phyloP scores from a whole-genome alignment of 305 asterid species.

The Galium porrigens region DNA sequence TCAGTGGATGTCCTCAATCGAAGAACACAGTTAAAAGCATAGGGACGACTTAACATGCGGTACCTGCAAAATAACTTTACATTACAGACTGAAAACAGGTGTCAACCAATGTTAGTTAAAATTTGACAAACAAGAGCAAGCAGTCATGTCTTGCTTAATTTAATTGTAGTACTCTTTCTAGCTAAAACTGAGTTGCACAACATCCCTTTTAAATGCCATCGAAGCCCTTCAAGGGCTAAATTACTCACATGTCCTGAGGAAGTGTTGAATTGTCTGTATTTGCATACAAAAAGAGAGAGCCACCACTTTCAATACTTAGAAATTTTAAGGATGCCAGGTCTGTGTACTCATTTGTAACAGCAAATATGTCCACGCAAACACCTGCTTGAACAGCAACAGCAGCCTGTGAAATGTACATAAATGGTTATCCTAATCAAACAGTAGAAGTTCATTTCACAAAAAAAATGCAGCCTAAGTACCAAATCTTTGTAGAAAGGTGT shows the following conservation, averaged over 20 bases:
- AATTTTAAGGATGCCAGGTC: slow-evolving; percentile 93
- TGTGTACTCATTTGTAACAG: slow-evolving; percentile 93
- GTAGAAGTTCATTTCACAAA: slow-evolving; percentile 17
- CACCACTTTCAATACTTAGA: slow-evolving; percentile 96
- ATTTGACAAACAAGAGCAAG: not conserved
- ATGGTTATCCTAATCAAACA: slow-evolving; percentile 20
- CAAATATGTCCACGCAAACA: slow-evolving; percentile 87
- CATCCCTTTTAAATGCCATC: not conserved
- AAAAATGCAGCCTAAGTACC: slow-evolving; percentile 34
- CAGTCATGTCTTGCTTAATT: not conserved
- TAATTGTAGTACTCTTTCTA: not conserved
- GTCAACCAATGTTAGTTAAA: not conserved
- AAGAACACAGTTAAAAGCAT: slow-evolving; percentile 84
- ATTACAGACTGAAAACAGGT: slow-evolving; percentile 14
- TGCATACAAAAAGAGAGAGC: slow-evolving; percentile 81
- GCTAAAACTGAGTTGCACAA: not conserved
- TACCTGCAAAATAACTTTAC: slow-evolving; percentile 52
- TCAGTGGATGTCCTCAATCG: slow-evolving; percentile 86
- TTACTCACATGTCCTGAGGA: slow-evolving; percentile 95
- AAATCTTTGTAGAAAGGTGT: slow-evolving; percentile 86
- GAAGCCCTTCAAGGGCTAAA: not conserved
- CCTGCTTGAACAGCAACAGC: slow-evolving; percentile 98
- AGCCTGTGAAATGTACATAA: slow-evolving; percentile 56
- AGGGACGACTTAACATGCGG: slow-evolving; percentile 88
- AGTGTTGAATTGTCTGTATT: slow-evolving; percentile 92